phyloP scores from a whole-genome alignment of 1,139 yeast species.

The Geotrichum citri-aurantii region DNA sequence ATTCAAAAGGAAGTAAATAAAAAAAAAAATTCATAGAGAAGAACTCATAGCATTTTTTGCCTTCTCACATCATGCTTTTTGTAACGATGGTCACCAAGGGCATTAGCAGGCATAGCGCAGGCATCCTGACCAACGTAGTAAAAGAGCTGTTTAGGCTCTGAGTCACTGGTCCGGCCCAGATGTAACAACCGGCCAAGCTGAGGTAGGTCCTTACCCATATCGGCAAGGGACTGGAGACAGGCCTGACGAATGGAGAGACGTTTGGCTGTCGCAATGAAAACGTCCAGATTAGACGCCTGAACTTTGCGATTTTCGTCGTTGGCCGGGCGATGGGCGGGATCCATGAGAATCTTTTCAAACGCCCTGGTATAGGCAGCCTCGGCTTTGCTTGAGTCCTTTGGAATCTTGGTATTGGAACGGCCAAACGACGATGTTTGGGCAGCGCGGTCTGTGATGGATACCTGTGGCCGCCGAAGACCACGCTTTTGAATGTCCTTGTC shows the following conservation, averaged over 20 bases:
- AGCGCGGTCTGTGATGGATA: constrained; percentile 16
- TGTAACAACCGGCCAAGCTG: constrained; percentile 19
- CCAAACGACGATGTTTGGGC: background rate
- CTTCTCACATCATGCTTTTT: constrained; percentile 8
- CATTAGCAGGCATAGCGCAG: constrained; percentile 14
- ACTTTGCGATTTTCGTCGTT: constrained; percentile 1
- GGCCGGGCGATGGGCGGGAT: background rate
- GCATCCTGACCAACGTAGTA: constrained; percentile 16
- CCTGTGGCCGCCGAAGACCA: constrained; percentile 16
- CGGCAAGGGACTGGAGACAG: constrained; percentile 14
- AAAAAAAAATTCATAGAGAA: too few relatives aligned
- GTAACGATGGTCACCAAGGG: constrained; percentile 17
- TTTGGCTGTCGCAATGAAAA: constrained; percentile 15
- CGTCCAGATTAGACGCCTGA: constrained; percentile 4
- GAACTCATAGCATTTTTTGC: background rate
- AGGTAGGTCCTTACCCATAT: constrained; percentile 17
- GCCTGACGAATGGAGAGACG: constrained; percentile 14
- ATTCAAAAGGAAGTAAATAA: too few relatives aligned
- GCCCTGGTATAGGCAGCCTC: constrained; percentile 14
- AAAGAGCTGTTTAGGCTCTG: constrained; percentile 13
- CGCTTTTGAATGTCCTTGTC: constrained; percentile 15
- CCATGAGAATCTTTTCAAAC: constrained; percentile 5
- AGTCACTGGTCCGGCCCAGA: constrained; percentile 13
- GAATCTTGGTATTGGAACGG: constrained; percentile 6
- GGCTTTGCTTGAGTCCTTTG: constrained; percentile 17